These are phyloP conservation scores for Candida succiphila DNA, from an alignment of 805 yeast genomes.

Conservation along the genomic window DNA sequence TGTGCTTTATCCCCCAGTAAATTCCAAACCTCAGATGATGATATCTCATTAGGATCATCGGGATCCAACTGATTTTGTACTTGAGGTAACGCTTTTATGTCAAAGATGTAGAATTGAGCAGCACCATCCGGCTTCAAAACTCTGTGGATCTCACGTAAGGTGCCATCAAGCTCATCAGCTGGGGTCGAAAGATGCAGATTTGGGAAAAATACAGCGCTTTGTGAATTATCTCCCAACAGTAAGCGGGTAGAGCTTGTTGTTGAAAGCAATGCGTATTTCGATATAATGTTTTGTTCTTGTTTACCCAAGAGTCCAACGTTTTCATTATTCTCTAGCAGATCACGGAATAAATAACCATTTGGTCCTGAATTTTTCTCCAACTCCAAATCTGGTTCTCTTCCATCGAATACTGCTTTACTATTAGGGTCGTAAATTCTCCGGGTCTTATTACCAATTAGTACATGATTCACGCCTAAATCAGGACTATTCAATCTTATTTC, in stretches of 20 bases:
- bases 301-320: slow-evolving; percentile 10
- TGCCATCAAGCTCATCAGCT: slow-evolving; percentile 8
- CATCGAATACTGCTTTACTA: too few species aligned
- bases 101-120: slow-evolving; percentile 19
- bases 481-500: slow-evolving; percentile 20
- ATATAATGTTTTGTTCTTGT: slow-evolving; percentile 15
- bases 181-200: slow-evolving; percentile 14
- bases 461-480: too few species aligned
- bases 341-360: slow-evolving; percentile 8
- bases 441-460: too few species aligned
- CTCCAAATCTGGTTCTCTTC: too few species aligned
- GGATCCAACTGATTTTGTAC: slow-evolving; percentile 1
- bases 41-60: slow-evolving; percentile 7
- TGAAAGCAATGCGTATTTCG: slow-evolving; percentile 22
- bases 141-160: slow-evolving; percentile 19
- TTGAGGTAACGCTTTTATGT: slow-evolving; percentile 9
- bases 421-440: too few species aligned
- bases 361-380: slow-evolving; percentile 13
- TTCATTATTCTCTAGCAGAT: slow-evolving; percentile 3
- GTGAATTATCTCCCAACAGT: slow-evolving; percentile 19
- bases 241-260: slow-evolving; percentile 13
- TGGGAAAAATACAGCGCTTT: slow-evolving; percentile 17
- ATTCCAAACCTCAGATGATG: slow-evolving; percentile 13
- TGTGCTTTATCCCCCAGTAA: slow-evolving; percentile 8
- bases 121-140: slow-evolving; percentile 21